A percentile compares a stretch with the other conserved stretches of the same genome.
Evolutionary conservation across 139 green algal genomes (phyloP).

Genomic region (Chlamydomonas sp.): DNA sequence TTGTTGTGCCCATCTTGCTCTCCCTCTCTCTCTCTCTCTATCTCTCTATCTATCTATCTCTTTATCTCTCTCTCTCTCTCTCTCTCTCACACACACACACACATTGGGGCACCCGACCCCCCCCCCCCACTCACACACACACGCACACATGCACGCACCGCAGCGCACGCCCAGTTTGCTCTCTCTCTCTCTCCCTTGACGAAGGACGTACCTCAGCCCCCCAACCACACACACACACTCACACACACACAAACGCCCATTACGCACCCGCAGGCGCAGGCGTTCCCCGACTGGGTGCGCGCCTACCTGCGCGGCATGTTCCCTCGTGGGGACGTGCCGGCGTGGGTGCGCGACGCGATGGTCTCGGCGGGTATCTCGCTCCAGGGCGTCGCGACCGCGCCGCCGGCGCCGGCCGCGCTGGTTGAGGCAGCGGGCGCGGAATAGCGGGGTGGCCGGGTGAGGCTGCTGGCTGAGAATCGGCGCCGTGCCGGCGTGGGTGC

Average conservation of each 20-base stretch:
- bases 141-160: neutral
- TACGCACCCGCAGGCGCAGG: slow-evolving; percentile 9
- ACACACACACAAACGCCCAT: neutral
- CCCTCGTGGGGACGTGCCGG: slow-evolving; percentile 47
- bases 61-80: too few relatives aligned
- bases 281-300: slow-evolving; percentile 45
- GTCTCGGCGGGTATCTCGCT: slow-evolving; percentile 45
- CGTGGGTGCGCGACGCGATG: slow-evolving; percentile 60
- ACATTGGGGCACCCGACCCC: too few relatives aligned
- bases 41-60: too few relatives aligned
- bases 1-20: neutral
- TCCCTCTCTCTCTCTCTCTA: too few relatives aligned
- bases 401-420: neutral
- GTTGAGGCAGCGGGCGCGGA: too few relatives aligned
- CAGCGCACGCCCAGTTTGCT: neutral
- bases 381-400: slow-evolving; percentile 21
- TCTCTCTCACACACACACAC: too few relatives aligned
- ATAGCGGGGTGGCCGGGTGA: too few relatives aligned
- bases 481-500: slow-evolving; percentile 54
- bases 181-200: neutral
- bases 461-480: slow-evolving; percentile 17
- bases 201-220: neutral
- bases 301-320: slow-evolving; percentile 60
- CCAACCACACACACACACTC: neutral
- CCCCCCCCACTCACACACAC: too few relatives aligned